Evolutionary conservation across 805 yeast genomes (phyloP).

Genomic region (Martiniozyma abietophila): DNA sequence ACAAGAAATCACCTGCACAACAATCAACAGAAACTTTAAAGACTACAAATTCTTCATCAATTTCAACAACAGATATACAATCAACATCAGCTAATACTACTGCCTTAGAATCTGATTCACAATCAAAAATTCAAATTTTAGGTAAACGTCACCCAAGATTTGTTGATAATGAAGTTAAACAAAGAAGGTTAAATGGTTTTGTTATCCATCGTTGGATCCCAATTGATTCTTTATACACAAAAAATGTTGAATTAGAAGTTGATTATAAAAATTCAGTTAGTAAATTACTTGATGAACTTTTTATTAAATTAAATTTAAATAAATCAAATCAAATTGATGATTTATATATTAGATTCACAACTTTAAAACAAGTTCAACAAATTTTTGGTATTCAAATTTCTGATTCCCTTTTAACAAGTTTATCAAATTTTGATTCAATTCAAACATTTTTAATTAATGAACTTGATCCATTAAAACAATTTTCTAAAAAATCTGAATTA

Average conservation of each 20-base stretch:
- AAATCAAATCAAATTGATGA: slow-evolving; percentile 22
- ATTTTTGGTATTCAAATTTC: slow-evolving; percentile 43
- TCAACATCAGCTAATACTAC: background rate
- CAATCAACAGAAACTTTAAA: slow-evolving; percentile 6
- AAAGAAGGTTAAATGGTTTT: slow-evolving; percentile 24
- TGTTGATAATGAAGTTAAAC: slow-evolving; percentile 16
- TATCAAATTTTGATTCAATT: slow-evolving; percentile 33
- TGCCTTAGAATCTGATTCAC: background rate
- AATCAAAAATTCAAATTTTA: slow-evolving; percentile 19
- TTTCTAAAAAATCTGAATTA: slow-evolving; percentile 46
- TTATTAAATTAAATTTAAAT: slow-evolving; percentile 1
- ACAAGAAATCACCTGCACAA: slow-evolving; percentile 4
- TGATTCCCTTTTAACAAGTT: slow-evolving; percentile 37
- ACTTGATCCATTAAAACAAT: slow-evolving; percentile 31
- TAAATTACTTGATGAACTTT: slow-evolving; percentile 13
- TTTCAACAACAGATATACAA: background rate
- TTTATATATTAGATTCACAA: slow-evolving; percentile 38
- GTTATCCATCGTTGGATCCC: slow-evolving; percentile 26
- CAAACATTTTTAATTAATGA: slow-evolving; percentile 27
- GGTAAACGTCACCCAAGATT: slow-evolving; percentile 24
- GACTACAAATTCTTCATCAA: slow-evolving; percentile 1
- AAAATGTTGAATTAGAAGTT: slow-evolving; percentile 3
- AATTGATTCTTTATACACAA: slow-evolving; percentile 13
- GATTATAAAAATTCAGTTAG: slow-evolving; percentile 12
- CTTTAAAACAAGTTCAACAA: slow-evolving; percentile 39